A percentile compares a stretch with the other conserved stretches of the same genome.
Conservation (phyloP, 139 green algal genomes). For the Micractinium conductrix region DNA sequence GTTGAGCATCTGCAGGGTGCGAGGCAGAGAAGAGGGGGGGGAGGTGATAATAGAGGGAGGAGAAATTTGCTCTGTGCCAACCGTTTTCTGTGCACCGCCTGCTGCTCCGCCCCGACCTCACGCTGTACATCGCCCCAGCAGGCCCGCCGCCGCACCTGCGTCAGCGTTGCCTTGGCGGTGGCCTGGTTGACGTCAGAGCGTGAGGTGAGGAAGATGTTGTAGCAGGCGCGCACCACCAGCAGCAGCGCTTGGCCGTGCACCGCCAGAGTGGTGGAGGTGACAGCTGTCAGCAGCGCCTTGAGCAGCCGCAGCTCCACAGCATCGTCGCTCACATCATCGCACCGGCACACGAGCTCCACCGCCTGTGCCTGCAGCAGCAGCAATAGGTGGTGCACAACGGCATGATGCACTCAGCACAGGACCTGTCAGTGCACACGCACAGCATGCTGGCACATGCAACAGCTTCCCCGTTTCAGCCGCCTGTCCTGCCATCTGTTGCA, state of each 20-base stretch:
- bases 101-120: neutral
- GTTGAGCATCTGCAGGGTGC: slow-evolving; percentile 82
- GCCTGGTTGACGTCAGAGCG: slow-evolving; percentile 89
- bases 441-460: neutral
- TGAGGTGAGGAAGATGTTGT: slow-evolving; percentile 96
- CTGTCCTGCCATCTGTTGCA: too few species aligned
- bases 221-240: slow-evolving; percentile 88
- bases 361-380: slow-evolving; percentile 73
- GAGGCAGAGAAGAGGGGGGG: neutral
- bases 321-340: slow-evolving; percentile 94
- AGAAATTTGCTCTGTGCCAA: neutral
- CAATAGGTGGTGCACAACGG: too few species aligned
- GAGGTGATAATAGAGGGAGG: neutral
- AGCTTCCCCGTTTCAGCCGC: too few species aligned
- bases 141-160: slow-evolving; percentile 59
- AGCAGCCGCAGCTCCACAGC: slow-evolving; percentile 92
- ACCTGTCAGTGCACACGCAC: neutral
- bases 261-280: slow-evolving; percentile 82
- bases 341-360: slow-evolving; percentile 85
- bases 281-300: slow-evolving; percentile 87
- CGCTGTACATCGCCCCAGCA: too few species aligned
- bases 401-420: too few species aligned
- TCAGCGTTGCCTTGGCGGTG: slow-evolving; percentile 95
- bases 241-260: slow-evolving; percentile 82
- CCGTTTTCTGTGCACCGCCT: too few species aligned